Base-by-base conservation (phyloP, 441 rosid species). In the Kokia cookei region DNA sequence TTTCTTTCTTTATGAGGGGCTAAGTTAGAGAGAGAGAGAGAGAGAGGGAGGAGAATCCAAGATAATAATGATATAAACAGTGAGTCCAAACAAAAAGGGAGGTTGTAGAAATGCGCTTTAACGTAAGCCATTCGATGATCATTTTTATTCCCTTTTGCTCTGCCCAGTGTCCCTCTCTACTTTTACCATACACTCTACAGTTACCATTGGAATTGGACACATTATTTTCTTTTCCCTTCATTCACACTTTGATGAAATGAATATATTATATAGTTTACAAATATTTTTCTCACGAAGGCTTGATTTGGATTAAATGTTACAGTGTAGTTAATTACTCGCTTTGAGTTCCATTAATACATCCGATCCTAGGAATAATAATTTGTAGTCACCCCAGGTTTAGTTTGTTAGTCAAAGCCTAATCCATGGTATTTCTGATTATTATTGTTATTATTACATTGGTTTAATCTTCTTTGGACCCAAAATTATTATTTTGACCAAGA, bases 31-130 rank as follows among this genome's bases (percentile, higher is more conserved):
- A 1, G 65, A 9, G 45, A 13, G 17, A 43, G 7, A 3, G 67
- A 10, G 26, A 14, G 17, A 43, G 13, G 43, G 79, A 78, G 59
- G 79, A 81, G 92, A 88, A 83, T 86, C 92, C 83, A 76, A 79
- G 80, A 84, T 74, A 72, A 71, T 79, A 72, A 71, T 79, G 15
- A 72, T 59, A 53, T 58, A 74, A 60, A 61, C 74, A 80, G 80
- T 81, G 84, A 53, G 58, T 79, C 87, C 86, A 81, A 81, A 77
- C 82, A 75, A 71, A 81, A 80, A 32, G 37, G 82, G 55, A 72
- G 69, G 66, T 76, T 74, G 74, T 65, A 65, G 35, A 54, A 47
- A 19, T 68, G 43, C 59, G 69, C 73, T 73, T 65, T 76, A 70
- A 14, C 26, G 62, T 60, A 73, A 68, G 47, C 69, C 43, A 55